Evolutionary conservation across 495 filamentous ascomycete genomes (phyloP).

Genomic region (Penicillium waksmanii): DNA sequence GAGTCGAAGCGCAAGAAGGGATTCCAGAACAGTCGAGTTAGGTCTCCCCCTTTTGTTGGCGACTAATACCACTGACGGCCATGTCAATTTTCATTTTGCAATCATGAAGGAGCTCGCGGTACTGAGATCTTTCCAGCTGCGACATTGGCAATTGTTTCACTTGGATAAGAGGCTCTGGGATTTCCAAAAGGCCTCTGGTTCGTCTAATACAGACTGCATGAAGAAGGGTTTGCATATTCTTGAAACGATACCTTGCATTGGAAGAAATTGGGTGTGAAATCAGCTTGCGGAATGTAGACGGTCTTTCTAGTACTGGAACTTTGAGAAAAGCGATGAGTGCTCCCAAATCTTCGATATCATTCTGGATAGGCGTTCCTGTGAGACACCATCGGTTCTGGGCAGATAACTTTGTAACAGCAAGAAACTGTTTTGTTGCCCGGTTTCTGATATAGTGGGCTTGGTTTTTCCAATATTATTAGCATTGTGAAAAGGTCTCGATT

Average conservation of each 20-base stretch:
- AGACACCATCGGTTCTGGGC: conserved; percentile 10
- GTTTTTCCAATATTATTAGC: background rate
- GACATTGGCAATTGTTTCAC: background rate
- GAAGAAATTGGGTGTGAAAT: conserved; percentile 2
- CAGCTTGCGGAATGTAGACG: conserved; percentile 7
- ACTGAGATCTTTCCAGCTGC: background rate
- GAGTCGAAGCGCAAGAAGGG: background rate
- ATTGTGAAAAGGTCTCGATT: background rate
- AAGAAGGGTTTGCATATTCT: background rate
- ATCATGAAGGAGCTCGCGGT: background rate
- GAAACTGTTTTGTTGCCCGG: conserved; percentile 9
- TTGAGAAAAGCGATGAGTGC: conserved; percentile 3
- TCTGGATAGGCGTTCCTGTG: conserved; percentile 10
- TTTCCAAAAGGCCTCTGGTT: background rate
- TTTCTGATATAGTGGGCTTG: conserved; percentile 8
- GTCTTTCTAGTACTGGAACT: conserved; percentile 7
- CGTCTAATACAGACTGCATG: conserved; percentile 1
- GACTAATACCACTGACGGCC: conserved; percentile 2
- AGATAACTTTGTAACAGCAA: conserved; percentile 1
- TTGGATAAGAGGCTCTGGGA: background rate
- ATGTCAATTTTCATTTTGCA: conserved; percentile 9
- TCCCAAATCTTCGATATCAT: conserved; percentile 9
- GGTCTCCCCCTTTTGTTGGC: background rate
- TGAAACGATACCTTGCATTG: background rate
- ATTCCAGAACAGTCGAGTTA: conserved; percentile 7